Percentiles rank a stretch among this genome's conserved stretches.
Conservation (phyloP, 306 rosid species). For the Cicer arietinum region DNA sequence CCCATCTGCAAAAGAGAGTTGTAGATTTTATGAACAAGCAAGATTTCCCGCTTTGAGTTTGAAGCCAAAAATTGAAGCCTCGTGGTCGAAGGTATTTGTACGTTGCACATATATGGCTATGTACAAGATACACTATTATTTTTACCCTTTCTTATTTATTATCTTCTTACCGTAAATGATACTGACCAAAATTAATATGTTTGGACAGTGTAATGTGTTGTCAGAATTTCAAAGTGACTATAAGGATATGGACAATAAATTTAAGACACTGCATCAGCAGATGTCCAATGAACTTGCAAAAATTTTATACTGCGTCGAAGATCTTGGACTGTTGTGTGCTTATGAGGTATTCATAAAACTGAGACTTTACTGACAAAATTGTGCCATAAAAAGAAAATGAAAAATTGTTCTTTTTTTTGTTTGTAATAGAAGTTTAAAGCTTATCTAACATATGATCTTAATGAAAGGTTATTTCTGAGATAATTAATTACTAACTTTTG, state of each 20-base stretch:
- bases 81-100: conserved; percentile 69
- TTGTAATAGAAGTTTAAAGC: conserved; percentile 26
- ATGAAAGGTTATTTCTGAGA: conserved; percentile 4
- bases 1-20: conserved; percentile 70
- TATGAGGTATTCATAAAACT: conserved; percentile 72
- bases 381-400: conserved; percentile 10
- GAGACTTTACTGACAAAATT: background rate
- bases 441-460: conserved; percentile 20
- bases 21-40: conserved; percentile 65
- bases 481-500: conserved; percentile 1
- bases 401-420: background rate
- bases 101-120: conserved; percentile 25
- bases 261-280: conserved; percentile 58
- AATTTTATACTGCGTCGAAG: conserved; percentile 76
- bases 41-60: conserved; percentile 53
- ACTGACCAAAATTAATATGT: conserved; percentile 42
- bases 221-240: conserved; percentile 60
- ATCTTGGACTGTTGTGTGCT: conserved; percentile 85
- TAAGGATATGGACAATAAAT: conserved; percentile 56
- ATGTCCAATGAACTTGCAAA: conserved; percentile 65
- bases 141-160: background rate
- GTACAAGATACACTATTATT: conserved; percentile 15
- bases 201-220: conserved; percentile 65
- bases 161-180: conserved; percentile 30
- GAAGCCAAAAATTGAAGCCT: conserved; percentile 75